Percentiles rank a stretch among this genome's conserved stretches.
phyloP scores from a whole-genome alignment of 179 eudicot genomes.

The Corrigiola litoralis region DNA sequence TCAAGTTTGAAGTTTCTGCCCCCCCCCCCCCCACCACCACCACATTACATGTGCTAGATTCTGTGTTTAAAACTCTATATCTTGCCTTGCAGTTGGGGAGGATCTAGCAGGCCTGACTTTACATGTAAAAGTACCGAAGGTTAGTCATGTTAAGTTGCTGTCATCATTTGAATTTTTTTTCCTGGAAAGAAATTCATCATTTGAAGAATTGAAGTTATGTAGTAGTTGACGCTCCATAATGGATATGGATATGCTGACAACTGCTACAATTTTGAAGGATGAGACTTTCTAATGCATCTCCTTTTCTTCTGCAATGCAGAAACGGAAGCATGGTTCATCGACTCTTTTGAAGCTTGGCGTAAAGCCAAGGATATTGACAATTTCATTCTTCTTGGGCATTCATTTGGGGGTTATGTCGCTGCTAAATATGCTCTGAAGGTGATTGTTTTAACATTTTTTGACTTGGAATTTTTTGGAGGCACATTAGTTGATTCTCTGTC shows the following conservation, averaged over 20 bases:
- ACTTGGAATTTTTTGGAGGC: neutral
- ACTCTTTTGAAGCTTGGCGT: constrained; percentile 95
- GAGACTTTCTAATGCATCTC: neutral
- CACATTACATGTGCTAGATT: no score
- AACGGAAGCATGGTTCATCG: constrained; percentile 96
- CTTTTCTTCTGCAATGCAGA: constrained; percentile 40
- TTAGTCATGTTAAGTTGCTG: constrained; percentile 24
- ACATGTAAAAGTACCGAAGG: constrained; percentile 98
- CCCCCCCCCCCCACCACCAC: neutral
- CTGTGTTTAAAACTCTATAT: constrained; percentile 1
- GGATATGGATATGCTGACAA: neutral
- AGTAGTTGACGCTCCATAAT: no score
- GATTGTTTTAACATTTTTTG: constrained; percentile 9
- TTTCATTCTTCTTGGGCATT: constrained; percentile 91
- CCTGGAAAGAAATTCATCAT: no score
- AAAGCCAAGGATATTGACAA: constrained; percentile 71
- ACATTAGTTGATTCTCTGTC: neutral
- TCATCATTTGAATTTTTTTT: neutral
- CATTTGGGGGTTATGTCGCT: constrained; percentile 96
- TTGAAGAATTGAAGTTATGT: no score
- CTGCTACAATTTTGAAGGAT: neutral
- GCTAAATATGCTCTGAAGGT: constrained; percentile 81
- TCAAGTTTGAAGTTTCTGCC: no score
- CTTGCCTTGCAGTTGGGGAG: constrained; percentile 86
- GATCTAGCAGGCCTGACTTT: constrained; percentile 97